Evolutionary conservation across 306 rosid genomes (phyloP).

Genomic region (Vigna nakashimae): DNA sequence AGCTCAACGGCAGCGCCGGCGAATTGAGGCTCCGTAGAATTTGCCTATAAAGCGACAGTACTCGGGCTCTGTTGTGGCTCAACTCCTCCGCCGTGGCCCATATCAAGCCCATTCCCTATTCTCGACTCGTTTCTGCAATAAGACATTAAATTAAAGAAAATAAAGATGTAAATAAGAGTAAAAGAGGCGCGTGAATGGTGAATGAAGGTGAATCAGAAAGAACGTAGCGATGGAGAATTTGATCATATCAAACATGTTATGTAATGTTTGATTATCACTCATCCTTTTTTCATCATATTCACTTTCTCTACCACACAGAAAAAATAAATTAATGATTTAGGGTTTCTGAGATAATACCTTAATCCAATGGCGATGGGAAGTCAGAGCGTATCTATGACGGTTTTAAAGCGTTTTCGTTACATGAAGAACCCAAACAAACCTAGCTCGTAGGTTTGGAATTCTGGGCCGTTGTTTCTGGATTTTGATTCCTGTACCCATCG

Average conservation of each 20-base stretch:
- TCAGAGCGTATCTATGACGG: neutral
- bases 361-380: neutral
- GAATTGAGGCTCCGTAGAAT: slow-evolving; percentile 78
- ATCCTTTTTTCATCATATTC: neutral
- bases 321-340: neutral
- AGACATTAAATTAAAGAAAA: neutral
- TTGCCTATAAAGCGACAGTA: slow-evolving; percentile 76
- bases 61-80: slow-evolving; percentile 62
- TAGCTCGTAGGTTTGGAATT: neutral
- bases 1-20: slow-evolving; percentile 64
- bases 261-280: neutral
- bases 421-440: neutral
- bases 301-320: neutral
- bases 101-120: slow-evolving; percentile 65
- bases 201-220: neutral
- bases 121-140: slow-evolving; percentile 45
- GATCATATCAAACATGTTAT: neutral
- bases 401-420: neutral
- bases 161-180: neutral
- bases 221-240: slow-evolving; percentile 14
- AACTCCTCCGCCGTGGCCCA: slow-evolving; percentile 94
- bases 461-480: neutral
- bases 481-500: no score
- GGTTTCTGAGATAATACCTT: neutral
- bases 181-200: neutral